phyloP scores from a whole-genome alignment of 2,329 filamentous ascomycete genomes.

The Fusarium dimerum region DNA sequence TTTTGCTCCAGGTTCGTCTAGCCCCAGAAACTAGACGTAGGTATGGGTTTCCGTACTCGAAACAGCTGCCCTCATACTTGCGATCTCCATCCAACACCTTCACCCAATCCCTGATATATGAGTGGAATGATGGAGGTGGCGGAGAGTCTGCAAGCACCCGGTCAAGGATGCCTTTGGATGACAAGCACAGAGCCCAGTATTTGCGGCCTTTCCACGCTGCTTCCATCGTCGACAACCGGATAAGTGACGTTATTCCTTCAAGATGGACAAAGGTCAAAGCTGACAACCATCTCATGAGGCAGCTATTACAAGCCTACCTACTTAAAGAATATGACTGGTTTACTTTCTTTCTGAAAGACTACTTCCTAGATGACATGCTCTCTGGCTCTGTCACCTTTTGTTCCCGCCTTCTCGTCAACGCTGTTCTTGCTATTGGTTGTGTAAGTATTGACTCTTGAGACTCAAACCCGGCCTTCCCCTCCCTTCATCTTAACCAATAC shows the following conservation, averaged over 20 bases:
- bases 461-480: background rate
- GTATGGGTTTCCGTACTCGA: background rate
- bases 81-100: background rate
- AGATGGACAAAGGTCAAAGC: constrained; percentile 13
- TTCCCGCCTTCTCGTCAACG: constrained; percentile 14
- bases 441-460: constrained; percentile 1
- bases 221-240: constrained; percentile 30
- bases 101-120: constrained; percentile 4
- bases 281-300: constrained; percentile 16
- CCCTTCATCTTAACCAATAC: too few species aligned
- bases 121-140: background rate
- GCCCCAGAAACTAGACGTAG: background rate
- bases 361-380: constrained; percentile 17
- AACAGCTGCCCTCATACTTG: background rate
- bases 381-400: constrained; percentile 6
- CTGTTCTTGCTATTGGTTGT: constrained; percentile 4
- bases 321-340: constrained; percentile 15
- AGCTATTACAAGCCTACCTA: constrained; percentile 11
- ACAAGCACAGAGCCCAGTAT: background rate
- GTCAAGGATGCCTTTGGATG: background rate
- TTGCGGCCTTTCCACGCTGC: background rate
- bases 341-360: constrained; percentile 16
- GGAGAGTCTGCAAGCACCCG: background rate
- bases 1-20: background rate
- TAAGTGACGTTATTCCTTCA: constrained; percentile 22